Conservation (phyloP, 2,329 filamentous ascomycete genomes). For the Sporothrix sp. region DNA sequence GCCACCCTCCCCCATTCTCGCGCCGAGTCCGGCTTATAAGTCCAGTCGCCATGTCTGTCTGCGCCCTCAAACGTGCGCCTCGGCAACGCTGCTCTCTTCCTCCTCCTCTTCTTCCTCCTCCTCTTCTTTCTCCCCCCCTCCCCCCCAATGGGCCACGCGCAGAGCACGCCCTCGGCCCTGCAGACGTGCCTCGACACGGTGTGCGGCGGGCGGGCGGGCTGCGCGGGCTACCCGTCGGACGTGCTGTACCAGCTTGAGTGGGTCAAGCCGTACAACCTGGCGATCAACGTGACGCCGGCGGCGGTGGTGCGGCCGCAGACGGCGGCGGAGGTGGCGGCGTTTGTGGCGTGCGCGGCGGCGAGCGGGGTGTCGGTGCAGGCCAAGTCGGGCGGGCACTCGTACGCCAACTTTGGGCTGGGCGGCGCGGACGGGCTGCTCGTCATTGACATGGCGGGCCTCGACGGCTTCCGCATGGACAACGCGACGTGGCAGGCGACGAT, state of each 20-base stretch:
- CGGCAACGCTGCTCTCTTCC: background rate
- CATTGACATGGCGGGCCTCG: slow-evolving; percentile 45
- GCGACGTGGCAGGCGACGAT: slow-evolving; percentile 44
- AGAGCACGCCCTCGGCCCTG: slow-evolving; percentile 7
- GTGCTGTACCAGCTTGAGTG: slow-evolving; percentile 38
- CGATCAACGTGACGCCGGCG: slow-evolving; percentile 36
- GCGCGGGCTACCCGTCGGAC: slow-evolving; percentile 37
- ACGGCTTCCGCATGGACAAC: slow-evolving; percentile 43
- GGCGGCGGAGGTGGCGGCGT: slow-evolving; percentile 43
- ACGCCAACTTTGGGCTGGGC: slow-evolving; percentile 38
- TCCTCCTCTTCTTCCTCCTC: background rate
- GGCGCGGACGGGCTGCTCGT: slow-evolving; percentile 45
- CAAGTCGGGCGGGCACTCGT: slow-evolving; percentile 55
- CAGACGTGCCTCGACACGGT: slow-evolving; percentile 35
- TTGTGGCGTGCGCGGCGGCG: slow-evolving; percentile 46
- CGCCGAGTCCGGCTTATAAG: too few relatives aligned
- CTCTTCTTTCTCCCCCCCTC: background rate
- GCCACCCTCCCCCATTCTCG: background rate
- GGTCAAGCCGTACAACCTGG: slow-evolving; percentile 44
- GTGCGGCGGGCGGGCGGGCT: slow-evolving; percentile 35
- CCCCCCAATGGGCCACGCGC: slow-evolving; percentile 1
- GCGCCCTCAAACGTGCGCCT: too few relatives aligned
- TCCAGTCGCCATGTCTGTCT: too few relatives aligned
- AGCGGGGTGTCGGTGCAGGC: slow-evolving; percentile 47
- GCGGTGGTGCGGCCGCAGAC: slow-evolving; percentile 47